Base-by-base conservation (phyloP, 2,329 filamentous ascomycete species). In the Fusarium albidum region DNA sequence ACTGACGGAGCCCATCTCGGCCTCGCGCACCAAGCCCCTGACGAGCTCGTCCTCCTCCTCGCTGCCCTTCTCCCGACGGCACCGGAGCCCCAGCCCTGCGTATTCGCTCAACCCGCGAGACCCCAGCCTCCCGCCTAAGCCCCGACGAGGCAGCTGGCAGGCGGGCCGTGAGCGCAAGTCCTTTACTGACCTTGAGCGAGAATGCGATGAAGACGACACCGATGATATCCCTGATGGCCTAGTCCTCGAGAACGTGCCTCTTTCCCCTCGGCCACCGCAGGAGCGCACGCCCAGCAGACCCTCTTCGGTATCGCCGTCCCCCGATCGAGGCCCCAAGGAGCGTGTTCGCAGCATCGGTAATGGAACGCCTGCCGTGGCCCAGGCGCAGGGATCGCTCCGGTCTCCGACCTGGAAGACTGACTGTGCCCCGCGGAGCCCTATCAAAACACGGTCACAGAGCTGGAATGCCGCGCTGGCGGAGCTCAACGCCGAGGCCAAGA, bases 141-240 rank as follows among this genome's bases (percentile, higher is more conserved):
- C 78, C 6, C 77, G 82, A 42, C 77, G 85, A 75, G 84, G 86
- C 71, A 92, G 82, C 77, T 93, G 89, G 89, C 88, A 92, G 70
- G 82, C 87, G 1, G 83, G 77, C 37, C 75, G 77, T 6, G 79
- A 84, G 34, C 80, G 87, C 51, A 94, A 92, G 71, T 85, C 87
- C 0, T 79, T 84, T 1, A 75, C 86, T 54, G 85, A 93, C 65
- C 77, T 92, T 45, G 91, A 95, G 69, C 83, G 84, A 48, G 90
- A 94, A 68, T 93, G 83, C 56, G 86, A 91, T 63, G 85, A 88
- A 43, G 89, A 93, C 62, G 88, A 92, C 47, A 87, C 85, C 45
- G 88, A 87, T 47, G 89, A 92, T 66, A 87, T 95, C 26, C 91
- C 91, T 1, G 90, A 93, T 21, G 90, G 91, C 47, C 82, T 90